Base-by-base conservation (phyloP, 2,329 filamentous ascomycete genomes). In the Claviceps pusilla region DNA sequence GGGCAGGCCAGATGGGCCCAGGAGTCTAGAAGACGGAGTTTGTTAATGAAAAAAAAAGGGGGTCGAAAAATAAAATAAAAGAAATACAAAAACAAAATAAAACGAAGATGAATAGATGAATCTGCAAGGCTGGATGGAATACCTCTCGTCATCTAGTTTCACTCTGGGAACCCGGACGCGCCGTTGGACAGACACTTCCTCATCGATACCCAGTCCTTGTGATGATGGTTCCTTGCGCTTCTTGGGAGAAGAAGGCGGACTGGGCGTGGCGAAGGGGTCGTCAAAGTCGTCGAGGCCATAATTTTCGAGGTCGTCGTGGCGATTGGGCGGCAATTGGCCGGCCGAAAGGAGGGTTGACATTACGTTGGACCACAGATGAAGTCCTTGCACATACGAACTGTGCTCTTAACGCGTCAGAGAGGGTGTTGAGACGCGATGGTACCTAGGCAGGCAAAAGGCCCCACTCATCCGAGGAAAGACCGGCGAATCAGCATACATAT, bases 81-180 rank as follows among this genome's bases (percentile, higher is more conserved):
- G 1, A 39, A 39, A 42, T 16, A n/a, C 5, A 42, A 2, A n/a
- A 19, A 42, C 5, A n/a, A 19, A 42, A 42, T n/a, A 19, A 42
- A 33, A 9, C 31, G 10, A 37, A 37, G 35, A 24, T 2, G n/a
- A 45, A 24, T 9, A 24, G 6, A 45, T 7, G n/a, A 45, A 45
- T 5, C 4, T 33, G 9, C 31, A 5, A 33, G 3, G 31, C 31
- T 12, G 11, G 11, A 12, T 14, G 11, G 11, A 14, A 62, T 52
- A 89, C 84, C 82, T 80, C 10, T 79, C 73, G 62, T 95, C 89
- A 64, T 98, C 90, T 31, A 98, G 77, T 67, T 96, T 98, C 4
- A 91, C 85, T 54, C 82, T 76, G 1, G 89, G 88, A 0, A 67
- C 72, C 57, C 82, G 78, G 41, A 83, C 78, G 62, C 86, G 86